Base-by-base conservation (phyloP, 2,329 filamentous ascomycete species). In the Phyllosticta citribraziliensis region DNA sequence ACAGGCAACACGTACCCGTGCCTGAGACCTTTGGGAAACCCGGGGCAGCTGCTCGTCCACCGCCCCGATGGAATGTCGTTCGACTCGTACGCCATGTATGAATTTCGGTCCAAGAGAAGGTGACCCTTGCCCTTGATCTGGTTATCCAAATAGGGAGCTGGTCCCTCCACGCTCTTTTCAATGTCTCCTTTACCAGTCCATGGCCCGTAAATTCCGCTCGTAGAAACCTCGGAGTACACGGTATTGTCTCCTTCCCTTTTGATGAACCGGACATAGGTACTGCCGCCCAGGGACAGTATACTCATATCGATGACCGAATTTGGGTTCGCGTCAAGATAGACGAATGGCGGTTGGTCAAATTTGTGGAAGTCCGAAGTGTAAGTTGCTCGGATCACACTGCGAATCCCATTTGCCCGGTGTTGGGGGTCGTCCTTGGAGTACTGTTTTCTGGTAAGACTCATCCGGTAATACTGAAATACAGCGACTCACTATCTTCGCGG, bases 291-390 rank as follows among this genome's bases (percentile, higher is more conserved):
- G 1, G 76, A 71, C 3, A 82, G 72, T 69, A 87, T 80, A 65
- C 83, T 81, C n/a, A 86, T 73, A 65, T 83, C 80, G 66, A 83
- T 83, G 57, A 81, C 73, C 62, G 79, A 74, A 57, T 75, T 80
- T 0, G 77, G 76, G 1, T 73, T 69, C 52, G 76, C 73, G 68
- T 80, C 75, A 67, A 83, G 78, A 65, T 80, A 81, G 6, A 80
- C 80, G n/a, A 20, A 10, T 63, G 78, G 68, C 0, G 82, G 79
- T 1, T 75, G 47, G 19, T 73, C 75, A 66, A 84, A 84, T 1
- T 77, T 81, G 55, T 73, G 71, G 66, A 84, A 84, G 70, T 84
- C 82, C 55, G 70, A 72, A 1, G 82, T 84, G 69, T 83, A 77
- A 20, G 81, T 79, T 66, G 82, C 82, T 56, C 82, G 78, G 62